Evolutionary conservation across 768 basidiomycete species (phyloP).

Genomic region (Suillus tomentosus): DNA sequence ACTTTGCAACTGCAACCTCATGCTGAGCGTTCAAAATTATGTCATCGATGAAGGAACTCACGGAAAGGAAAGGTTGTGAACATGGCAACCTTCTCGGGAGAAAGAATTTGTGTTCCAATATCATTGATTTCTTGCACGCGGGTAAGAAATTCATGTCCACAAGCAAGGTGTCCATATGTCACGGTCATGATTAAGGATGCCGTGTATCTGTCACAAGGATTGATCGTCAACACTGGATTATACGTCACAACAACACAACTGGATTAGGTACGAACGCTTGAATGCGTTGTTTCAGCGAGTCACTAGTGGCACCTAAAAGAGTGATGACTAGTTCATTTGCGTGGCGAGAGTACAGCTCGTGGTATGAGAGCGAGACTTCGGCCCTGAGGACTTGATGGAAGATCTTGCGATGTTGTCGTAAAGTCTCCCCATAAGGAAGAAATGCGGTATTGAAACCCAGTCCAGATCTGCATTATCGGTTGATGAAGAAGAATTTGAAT

Average conservation of each 20-base stretch:
- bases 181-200: constrained; percentile 2
- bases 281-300: constrained; percentile 16
- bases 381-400: constrained; percentile 14
- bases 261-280: constrained; percentile 10
- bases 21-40: neutral
- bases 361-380: constrained; percentile 7
- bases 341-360: constrained; percentile 6
- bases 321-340: constrained; percentile 6
- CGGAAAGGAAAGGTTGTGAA: constrained; percentile 12
- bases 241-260: neutral
- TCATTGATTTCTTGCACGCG: neutral
- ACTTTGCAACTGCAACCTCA: neutral
- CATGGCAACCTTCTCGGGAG: constrained; percentile 2
- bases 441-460: constrained; percentile 15
- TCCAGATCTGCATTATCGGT: constrained; percentile 8
- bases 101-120: neutral
- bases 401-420: constrained; percentile 17
- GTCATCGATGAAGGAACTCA: neutral
- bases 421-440: constrained; percentile 18
- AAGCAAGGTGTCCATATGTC: constrained; percentile 2
- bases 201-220: neutral
- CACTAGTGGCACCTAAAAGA: constrained; percentile 3
- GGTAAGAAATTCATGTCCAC: neutral
- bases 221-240: neutral
- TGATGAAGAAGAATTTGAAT: neutral